Evolutionary conservation across 2,329 filamentous ascomycete species (phyloP), one percentile per base, ranked within the genome.

Genomic region (Cordyceps javanica): DNA sequence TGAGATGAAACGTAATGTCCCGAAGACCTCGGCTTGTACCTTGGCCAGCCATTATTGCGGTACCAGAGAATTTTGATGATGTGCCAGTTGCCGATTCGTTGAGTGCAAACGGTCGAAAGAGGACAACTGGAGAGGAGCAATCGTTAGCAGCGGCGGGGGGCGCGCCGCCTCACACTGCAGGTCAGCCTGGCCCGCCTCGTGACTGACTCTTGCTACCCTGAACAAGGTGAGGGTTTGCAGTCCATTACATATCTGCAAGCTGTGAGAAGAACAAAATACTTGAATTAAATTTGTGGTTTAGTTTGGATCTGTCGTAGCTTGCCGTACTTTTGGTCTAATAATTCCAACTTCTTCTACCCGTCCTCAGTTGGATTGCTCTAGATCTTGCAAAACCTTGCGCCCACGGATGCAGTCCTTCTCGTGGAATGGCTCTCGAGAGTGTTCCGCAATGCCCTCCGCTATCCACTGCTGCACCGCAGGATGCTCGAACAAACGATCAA

Each of bases 1-100:
- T 69, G 65, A 97, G 83, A 72, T 91, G 96, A 5, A 83, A 78
- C 36, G 90, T 94, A 57, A 91, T 76, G 65, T 78, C 73, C 61
- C 69, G 70, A 55, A 76, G 61, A 57, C 68, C 69, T 58, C 70
- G 66, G 23, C 39, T 38, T 14, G 23, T 49, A 38, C 28, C 44
- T 48, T 39, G 19, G 46, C 53, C 57, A 19, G 57, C 26, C 52
- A 59, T 50, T 7, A n/a, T 53, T 32, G 28, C 28, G 26, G 6
- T 21, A 13, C n/a, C 7, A 13, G 39, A 8, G n/a, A 11, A 28
- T 21, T 13, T 39, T 13, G 36, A 52, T 52, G 13, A 30, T 34
- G 39, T 11, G 19, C 4, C 5, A 28, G 11, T 34, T 34, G 45
- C 34, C 7, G 38, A 41, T 42, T 13, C 13, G 16, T 14, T 41